Evolutionary conservation across 306 rosid species (phyloP).

Genomic region (Acacia melanoxylon): DNA sequence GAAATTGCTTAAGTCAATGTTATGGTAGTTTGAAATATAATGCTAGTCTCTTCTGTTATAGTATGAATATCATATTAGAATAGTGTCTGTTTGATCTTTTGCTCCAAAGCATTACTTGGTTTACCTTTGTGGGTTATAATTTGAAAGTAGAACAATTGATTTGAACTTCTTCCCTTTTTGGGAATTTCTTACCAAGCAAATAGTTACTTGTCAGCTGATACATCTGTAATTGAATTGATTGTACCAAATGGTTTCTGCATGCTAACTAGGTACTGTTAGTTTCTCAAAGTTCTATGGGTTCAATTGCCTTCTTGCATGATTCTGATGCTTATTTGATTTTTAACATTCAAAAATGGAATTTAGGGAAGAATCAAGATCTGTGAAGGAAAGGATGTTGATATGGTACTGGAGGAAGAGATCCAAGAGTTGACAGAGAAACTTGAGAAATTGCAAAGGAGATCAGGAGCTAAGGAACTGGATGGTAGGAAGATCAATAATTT

Average conservation of each 20-base stretch:
- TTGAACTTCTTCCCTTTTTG: background rate
- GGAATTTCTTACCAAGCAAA: background rate
- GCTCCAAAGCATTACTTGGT: background rate
- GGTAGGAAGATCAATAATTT: constrained; percentile 47
- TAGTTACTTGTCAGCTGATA: background rate
- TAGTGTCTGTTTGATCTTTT: background rate
- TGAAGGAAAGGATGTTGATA: constrained; percentile 50
- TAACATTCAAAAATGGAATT: constrained; percentile 32
- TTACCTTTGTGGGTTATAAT: background rate
- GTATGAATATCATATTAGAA: background rate
- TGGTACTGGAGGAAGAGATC: constrained; percentile 67
- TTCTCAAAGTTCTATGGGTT: background rate
- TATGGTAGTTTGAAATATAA: background rate
- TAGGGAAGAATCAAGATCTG: constrained; percentile 74
- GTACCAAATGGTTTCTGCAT: background rate
- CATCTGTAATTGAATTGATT: background rate
- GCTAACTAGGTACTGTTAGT: background rate
- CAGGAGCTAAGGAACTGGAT: constrained; percentile 39
- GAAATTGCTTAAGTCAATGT: background rate
- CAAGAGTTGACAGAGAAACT: constrained; percentile 60
- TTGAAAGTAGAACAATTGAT: background rate
- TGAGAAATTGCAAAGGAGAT: constrained; percentile 62
- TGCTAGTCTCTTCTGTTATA: background rate
- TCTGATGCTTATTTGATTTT: constrained; percentile 13
- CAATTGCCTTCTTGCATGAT: background rate